Evolutionary conservation across 1,139 yeast genomes (phyloP).

Genomic region (Pneumocystis jirovecii): DNA sequence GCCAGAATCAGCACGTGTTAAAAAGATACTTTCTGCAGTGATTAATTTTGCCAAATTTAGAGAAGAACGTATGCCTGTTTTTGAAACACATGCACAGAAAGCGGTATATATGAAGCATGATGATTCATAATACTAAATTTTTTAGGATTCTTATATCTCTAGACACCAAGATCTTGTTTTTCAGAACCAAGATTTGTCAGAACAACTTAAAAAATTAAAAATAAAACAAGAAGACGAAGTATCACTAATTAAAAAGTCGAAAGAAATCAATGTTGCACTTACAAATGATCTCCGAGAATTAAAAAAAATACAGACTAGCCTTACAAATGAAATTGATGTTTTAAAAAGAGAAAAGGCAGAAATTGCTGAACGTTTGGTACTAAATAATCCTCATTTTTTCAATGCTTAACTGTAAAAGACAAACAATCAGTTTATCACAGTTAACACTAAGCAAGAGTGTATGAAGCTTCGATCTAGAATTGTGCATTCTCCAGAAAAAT

Average conservation of each 20-base stretch:
- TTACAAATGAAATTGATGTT: conserved; percentile 49
- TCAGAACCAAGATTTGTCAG: conserved; percentile 16
- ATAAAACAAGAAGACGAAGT: conserved; percentile 17
- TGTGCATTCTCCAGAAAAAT: conserved; percentile 45
- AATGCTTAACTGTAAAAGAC: neutral
- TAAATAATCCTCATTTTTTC: neutral
- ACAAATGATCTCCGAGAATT: conserved; percentile 51
- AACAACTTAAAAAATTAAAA: conserved; percentile 19
- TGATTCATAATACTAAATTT: conserved; percentile 23
- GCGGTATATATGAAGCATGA: conserved; percentile 26
- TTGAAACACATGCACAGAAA: conserved; percentile 43
- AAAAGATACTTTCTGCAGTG: conserved; percentile 63
- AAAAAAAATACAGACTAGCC: conserved; percentile 47
- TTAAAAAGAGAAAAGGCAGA: conserved; percentile 50
- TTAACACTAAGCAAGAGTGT: conserved; percentile 43
- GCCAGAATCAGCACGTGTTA: conserved; percentile 55
- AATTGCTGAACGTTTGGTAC: conserved; percentile 34
- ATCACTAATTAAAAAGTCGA: conserved; percentile 32
- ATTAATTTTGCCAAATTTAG: conserved; percentile 75
- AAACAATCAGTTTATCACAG: conserved; percentile 27
- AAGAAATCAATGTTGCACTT: conserved; percentile 41
- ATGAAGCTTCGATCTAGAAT: conserved; percentile 48
- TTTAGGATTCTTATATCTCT: neutral
- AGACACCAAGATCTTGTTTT: conserved; percentile 6
- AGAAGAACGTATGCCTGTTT: conserved; percentile 58